Conservation (phyloP, 805 yeast genomes). For the Ogataea allantospora region DNA sequence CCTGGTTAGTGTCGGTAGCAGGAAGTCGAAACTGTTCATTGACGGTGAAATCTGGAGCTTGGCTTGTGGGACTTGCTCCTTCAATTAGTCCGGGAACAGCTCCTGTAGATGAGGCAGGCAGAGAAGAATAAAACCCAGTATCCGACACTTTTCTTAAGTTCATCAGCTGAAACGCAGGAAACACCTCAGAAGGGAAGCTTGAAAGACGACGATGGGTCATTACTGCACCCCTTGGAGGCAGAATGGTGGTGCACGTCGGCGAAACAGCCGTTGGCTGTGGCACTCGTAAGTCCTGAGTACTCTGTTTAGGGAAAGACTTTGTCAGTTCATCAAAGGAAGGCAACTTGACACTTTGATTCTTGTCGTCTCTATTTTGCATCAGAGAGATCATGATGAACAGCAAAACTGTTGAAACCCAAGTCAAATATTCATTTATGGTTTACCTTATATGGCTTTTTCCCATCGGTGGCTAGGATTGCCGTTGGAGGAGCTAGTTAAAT, state of each 20-base stretch:
- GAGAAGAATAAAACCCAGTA: not conserved
- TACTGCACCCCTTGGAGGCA: not conserved
- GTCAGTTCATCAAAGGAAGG: slow-evolving; percentile 27
- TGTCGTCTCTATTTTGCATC: slow-evolving; percentile 13
- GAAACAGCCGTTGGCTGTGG: not conserved
- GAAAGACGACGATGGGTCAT: slow-evolving; percentile 2
- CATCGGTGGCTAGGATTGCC: slow-evolving; percentile 4
- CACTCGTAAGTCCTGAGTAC: not conserved
- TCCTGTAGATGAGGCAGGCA: not conserved
- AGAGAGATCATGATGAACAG: slow-evolving; percentile 13
- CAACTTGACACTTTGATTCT: slow-evolving; percentile 15
- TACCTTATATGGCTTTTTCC: not conserved
- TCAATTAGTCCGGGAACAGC: not conserved
- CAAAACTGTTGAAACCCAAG: slow-evolving; percentile 2
- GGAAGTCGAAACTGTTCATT: slow-evolving; percentile 9
- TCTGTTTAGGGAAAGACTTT: slow-evolving; percentile 16
- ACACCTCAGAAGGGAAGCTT: slow-evolving; percentile 1
- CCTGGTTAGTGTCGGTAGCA: slow-evolving; percentile 1
- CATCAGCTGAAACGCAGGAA: slow-evolving; percentile 8
- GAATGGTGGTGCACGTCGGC: not conserved
- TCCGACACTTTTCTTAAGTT: slow-evolving; percentile 4
- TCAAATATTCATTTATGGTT: not conserved
- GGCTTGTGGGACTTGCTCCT: not conserved
- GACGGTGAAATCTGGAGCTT: slow-evolving; percentile 1
- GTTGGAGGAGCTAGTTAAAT: not conserved